A percentile compares a stretch with the other conserved stretches of the same genome.
These are phyloP conservation scores for Thecaphora frezii DNA, from an alignment of 1,284 basidiomycete species.

Conservation along the genomic window DNA sequence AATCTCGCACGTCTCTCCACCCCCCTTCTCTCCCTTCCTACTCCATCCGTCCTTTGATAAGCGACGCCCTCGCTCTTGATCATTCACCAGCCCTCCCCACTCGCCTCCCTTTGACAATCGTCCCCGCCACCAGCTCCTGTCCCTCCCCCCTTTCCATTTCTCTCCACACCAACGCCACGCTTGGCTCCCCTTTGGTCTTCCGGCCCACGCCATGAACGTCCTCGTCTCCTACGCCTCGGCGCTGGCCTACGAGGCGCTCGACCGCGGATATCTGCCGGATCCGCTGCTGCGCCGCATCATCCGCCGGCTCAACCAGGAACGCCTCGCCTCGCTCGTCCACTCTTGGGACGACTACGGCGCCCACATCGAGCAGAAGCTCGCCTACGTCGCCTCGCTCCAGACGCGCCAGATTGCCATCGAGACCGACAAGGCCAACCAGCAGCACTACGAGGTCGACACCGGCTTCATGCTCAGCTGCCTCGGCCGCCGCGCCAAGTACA, in stretches of 20 bases:
- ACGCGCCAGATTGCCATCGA: slow-evolving; percentile 69
- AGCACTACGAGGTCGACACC: slow-evolving; percentile 72
- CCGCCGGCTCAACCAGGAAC: slow-evolving; percentile 66
- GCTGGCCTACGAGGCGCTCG: slow-evolving; percentile 27
- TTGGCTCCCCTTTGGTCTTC: no score
- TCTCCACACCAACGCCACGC: no score
- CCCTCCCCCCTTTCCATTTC: no score
- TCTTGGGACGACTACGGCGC: slow-evolving; percentile 67
- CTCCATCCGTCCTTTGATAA: no score
- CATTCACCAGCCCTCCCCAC: no score
- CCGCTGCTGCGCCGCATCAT: slow-evolving; percentile 66
- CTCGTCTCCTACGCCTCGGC: no score
- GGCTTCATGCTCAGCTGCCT: slow-evolving; percentile 49
- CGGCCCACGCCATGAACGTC: no score
- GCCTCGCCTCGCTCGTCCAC: slow-evolving; percentile 66
- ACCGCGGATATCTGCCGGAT: slow-evolving; percentile 35
- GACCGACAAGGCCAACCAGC: slow-evolving; percentile 73
- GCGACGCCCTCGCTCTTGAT: no score
- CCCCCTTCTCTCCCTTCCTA: no score
- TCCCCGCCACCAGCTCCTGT: no score
- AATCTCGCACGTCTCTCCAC: no score
- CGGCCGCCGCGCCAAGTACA: slow-evolving; percentile 47
- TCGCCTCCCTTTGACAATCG: no score
- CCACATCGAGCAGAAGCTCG: slow-evolving; percentile 71
- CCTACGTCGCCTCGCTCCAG: slow-evolving; percentile 60